Conservation (phyloP, 2,329 filamentous ascomycete species). For the Colletotrichum musae region DNA sequence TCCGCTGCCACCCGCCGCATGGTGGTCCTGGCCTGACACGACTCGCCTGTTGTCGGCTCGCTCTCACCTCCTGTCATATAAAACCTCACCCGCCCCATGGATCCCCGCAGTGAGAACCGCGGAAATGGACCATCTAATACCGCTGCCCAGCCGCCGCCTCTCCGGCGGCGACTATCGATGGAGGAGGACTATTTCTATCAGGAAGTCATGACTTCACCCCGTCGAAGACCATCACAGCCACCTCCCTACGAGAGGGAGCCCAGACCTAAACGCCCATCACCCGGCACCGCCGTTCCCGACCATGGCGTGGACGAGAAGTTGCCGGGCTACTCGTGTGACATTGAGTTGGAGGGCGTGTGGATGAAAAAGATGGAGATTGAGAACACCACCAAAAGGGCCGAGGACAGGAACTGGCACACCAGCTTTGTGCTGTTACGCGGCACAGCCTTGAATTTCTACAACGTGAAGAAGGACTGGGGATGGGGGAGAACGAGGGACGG, state of each 20-base stretch:
- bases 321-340: slow-evolving; percentile 70
- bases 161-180: slow-evolving; percentile 65
- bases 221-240: slow-evolving; percentile 61
- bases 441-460: slow-evolving; percentile 77
- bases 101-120: slow-evolving; percentile 40
- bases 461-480: slow-evolving; percentile 71
- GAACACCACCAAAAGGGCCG: slow-evolving; percentile 73
- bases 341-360: slow-evolving; percentile 71
- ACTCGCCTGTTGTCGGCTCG: slow-evolving; percentile 37
- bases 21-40: slow-evolving; percentile 41
- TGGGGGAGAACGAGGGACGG: slow-evolving; percentile 63
- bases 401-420: slow-evolving; percentile 75
- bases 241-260: slow-evolving; percentile 59
- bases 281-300: slow-evolving; percentile 36
- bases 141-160: slow-evolving; percentile 53
- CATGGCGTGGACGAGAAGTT: slow-evolving; percentile 55
- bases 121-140: slow-evolving; percentile 46
- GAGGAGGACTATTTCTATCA: slow-evolving; percentile 70
- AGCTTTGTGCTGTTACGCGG: slow-evolving; percentile 76
- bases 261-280: slow-evolving; percentile 45
- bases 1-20: slow-evolving; percentile 39
- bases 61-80: slow-evolving; percentile 35
- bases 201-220: slow-evolving; percentile 63
- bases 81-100: slow-evolving; percentile 46
- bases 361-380: slow-evolving; percentile 77